These are phyloP conservation scores for Candida glaebosa DNA, from an alignment of 805 yeast genomes.

Conservation along the genomic window DNA sequence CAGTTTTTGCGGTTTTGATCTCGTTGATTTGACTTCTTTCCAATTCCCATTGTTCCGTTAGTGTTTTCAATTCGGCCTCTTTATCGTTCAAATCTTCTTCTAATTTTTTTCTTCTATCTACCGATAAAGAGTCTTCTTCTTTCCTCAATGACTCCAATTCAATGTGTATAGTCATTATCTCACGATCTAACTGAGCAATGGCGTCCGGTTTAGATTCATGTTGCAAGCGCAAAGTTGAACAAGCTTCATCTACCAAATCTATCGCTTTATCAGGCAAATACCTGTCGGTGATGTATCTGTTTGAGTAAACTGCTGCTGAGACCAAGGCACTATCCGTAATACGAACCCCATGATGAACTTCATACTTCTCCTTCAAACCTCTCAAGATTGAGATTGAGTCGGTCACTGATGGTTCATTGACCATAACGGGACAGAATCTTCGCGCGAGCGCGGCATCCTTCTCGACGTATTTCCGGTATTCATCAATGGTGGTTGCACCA, in stretches of 20 bases:
- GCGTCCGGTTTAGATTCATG: slow-evolving; percentile 98
- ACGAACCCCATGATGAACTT: slow-evolving; percentile 96
- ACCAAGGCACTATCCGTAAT: slow-evolving; percentile 90
- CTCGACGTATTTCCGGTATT: slow-evolving; percentile 87
- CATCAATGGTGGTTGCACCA: slow-evolving; percentile 95
- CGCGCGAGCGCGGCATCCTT: slow-evolving; percentile 95
- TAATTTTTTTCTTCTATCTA: slow-evolving; percentile 72
- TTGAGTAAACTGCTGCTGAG: slow-evolving; percentile 86
- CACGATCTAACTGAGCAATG: slow-evolving; percentile 81
- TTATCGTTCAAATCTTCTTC: slow-evolving; percentile 65
- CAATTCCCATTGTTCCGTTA: slow-evolving; percentile 82
- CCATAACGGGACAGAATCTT: slow-evolving; percentile 83
- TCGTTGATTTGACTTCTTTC: slow-evolving; percentile 75
- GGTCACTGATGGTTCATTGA: slow-evolving; percentile 84
- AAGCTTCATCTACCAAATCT: slow-evolving; percentile 94
- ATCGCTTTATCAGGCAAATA: slow-evolving; percentile 95
- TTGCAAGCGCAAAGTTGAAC: slow-evolving; percentile 89
- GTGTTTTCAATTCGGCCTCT: slow-evolving; percentile 59
- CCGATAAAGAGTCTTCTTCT: slow-evolving; percentile 82
- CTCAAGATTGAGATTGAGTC: slow-evolving; percentile 90
- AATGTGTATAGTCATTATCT: slow-evolving; percentile 89
- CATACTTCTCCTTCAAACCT: slow-evolving; percentile 91
- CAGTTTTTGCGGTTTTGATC: slow-evolving; percentile 75
- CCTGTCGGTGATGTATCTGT: slow-evolving; percentile 87
- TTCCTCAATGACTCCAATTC: slow-evolving; percentile 92